A percentile compares a stretch with the other conserved stretches of the same genome.
These are phyloP conservation scores for Malassezia arunalokei DNA, from an alignment of 1,284 basidiomycete genomes.

Conservation along the genomic window DNA sequence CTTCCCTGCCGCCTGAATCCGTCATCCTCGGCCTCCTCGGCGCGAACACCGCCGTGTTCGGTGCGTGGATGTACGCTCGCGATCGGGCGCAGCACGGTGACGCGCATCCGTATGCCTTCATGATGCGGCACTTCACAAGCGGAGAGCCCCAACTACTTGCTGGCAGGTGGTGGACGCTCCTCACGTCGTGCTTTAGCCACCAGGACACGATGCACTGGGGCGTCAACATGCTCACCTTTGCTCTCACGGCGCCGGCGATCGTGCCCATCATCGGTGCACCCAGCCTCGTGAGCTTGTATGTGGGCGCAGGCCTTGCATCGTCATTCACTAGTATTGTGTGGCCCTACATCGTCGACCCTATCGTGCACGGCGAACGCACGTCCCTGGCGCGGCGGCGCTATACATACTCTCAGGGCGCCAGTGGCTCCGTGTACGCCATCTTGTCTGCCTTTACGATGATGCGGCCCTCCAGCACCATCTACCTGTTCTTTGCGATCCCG, in stretches of 20 bases:
- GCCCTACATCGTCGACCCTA: conserved; percentile 13
- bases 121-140: conserved; percentile 60
- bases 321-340: conserved; percentile 44
- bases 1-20: not conserved
- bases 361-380: conserved; percentile 7
- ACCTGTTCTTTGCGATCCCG: conserved; percentile 63
- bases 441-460: conserved; percentile 61
- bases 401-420: conserved; percentile 1
- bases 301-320: conserved; percentile 50
- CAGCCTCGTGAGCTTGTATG: conserved; percentile 63
- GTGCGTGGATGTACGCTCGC: conserved; percentile 22
- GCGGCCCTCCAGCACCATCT: conserved; percentile 59
- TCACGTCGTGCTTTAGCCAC: conserved; percentile 53
- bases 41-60: conserved; percentile 26
- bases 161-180: conserved; percentile 69
- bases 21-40: conserved; percentile 20
- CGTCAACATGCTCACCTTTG: conserved; percentile 67
- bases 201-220: conserved; percentile 51
- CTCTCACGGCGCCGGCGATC: conserved; percentile 63
- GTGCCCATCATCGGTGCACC: conserved; percentile 60
- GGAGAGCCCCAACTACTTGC: conserved; percentile 55
- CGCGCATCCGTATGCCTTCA: conserved; percentile 52
- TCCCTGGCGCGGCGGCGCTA: conserved; percentile 1
- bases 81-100: conserved; percentile 50
- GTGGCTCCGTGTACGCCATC: conserved; percentile 55